A percentile compares a stretch with the other conserved stretches of the same genome.
These are phyloP conservation scores for Aspergillus aculeatinus DNA, from an alignment of 2,329 filamentous ascomycete genomes.

Conservation along the genomic window DNA sequence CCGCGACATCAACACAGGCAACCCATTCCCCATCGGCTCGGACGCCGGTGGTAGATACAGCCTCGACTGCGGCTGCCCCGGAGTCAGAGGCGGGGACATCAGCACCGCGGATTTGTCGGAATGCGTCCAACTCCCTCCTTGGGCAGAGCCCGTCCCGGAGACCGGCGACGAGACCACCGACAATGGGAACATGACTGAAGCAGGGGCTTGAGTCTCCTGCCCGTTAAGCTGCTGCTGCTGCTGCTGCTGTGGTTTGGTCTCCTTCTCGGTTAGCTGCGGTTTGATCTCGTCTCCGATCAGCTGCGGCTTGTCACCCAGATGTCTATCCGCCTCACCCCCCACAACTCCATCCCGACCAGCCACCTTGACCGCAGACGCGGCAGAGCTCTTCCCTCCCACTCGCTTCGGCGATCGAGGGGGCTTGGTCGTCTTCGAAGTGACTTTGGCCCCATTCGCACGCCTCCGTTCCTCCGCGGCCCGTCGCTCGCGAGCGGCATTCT, in stretches of 20 bases:
- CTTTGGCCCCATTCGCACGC: slow-evolving; percentile 28
- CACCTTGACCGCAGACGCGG: slow-evolving; percentile 18
- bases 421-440: slow-evolving; percentile 20
- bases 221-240: too few relatives aligned
- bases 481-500: slow-evolving; percentile 55
- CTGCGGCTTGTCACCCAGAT: background rate
- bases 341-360: background rate
- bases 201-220: background rate
- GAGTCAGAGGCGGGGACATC: slow-evolving; percentile 29
- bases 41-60: slow-evolving; percentile 32
- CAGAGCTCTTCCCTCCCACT: background rate
- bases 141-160: background rate
- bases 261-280: too few relatives aligned
- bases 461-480: slow-evolving; percentile 44
- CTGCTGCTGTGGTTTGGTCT: too few relatives aligned
- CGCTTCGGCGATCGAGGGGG: slow-evolving; percentile 31
- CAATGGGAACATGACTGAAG: slow-evolving; percentile 1
- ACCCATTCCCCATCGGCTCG: slow-evolving; percentile 39
- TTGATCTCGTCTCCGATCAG: too few relatives aligned
- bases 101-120: slow-evolving; percentile 5
- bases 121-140: slow-evolving; percentile 6
- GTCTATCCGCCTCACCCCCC: background rate
- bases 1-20: slow-evolving; percentile 52
- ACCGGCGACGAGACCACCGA: slow-evolving; percentile 8
- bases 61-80: slow-evolving; percentile 21